phyloP scores from a whole-genome alignment of 495 filamentous ascomycete genomes.

The Hypoxylon subgilvum region DNA sequence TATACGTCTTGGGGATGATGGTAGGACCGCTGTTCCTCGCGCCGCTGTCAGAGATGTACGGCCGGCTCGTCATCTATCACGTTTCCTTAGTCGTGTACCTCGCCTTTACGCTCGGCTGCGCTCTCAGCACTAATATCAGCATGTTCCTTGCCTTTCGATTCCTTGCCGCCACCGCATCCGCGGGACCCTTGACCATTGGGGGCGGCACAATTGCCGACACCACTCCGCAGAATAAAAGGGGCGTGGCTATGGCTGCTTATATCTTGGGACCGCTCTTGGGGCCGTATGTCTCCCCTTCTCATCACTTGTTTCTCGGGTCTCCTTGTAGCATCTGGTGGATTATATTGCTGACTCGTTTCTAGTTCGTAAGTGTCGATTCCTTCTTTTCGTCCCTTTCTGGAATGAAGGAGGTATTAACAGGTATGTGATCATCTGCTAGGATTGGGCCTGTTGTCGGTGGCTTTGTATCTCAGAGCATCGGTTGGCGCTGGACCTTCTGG shows the following conservation, averaged over 20 bases:
- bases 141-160: constrained; percentile 59
- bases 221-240: constrained; percentile 51
- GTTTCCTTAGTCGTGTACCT: constrained; percentile 52
- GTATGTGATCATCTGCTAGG: too few relatives aligned
- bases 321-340: too few relatives aligned
- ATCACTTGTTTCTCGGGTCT: too few relatives aligned
- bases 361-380: too few relatives aligned
- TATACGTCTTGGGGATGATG: constrained; percentile 60
- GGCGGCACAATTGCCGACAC: constrained; percentile 64
- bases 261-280: constrained; percentile 58
- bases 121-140: constrained; percentile 46
- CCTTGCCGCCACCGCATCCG: constrained; percentile 44
- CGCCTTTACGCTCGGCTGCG: constrained; percentile 55
- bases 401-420: too few relatives aligned
- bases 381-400: too few relatives aligned
- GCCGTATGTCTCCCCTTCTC: constrained; percentile 37
- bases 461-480: constrained; percentile 44
- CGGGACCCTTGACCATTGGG: constrained; percentile 51
- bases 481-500: constrained; percentile 59
- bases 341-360: too few relatives aligned
- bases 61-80: constrained; percentile 55
- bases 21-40: constrained; percentile 65
- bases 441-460: constrained; percentile 63
- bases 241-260: constrained; percentile 58
- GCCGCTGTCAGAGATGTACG: constrained; percentile 65